Percentiles rank a stretch among this genome's conserved stretches.
Conservation (phyloP, 768 basidiomycete genomes). For the Chalciporus chontae region DNA sequence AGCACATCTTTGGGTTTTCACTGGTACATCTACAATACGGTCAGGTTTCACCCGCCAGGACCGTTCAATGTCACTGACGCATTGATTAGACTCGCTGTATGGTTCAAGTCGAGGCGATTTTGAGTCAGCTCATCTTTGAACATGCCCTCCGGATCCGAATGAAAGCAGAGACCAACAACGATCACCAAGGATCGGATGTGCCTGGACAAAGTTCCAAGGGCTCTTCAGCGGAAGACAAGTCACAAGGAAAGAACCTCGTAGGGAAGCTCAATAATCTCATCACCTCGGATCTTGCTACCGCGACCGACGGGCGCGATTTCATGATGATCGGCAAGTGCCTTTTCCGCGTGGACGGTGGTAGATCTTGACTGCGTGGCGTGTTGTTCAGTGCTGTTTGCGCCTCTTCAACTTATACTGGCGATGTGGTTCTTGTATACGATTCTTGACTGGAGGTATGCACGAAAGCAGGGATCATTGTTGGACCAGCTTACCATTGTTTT, state of each 20-base stretch:
- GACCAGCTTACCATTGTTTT: neutral
- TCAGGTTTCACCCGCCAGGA: conserved; percentile 5
- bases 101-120: conserved; percentile 47
- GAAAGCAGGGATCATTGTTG: no score
- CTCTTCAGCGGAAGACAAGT: neutral
- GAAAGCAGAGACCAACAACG: conserved; percentile 10
- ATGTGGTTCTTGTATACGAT: conserved; percentile 44
- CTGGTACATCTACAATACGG: conserved; percentile 45
- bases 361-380: no score
- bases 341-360: neutral
- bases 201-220: no score
- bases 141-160: conserved; percentile 58
- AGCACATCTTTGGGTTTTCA: conserved; percentile 44
- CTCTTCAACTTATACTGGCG: conserved; percentile 24
- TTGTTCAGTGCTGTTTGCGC: conserved; percentile 5
- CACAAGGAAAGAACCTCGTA: conserved; percentile 46
- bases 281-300: conserved; percentile 38
- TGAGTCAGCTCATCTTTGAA: conserved; percentile 53
- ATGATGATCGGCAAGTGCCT: conserved; percentile 5
- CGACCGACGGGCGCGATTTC: conserved; percentile 19
- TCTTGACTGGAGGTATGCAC: conserved; percentile 40
- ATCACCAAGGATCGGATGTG: neutral
- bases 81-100: conserved; percentile 36
- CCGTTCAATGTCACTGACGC: neutral
- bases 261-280: conserved; percentile 79